Conservation (phyloP, 257 asterid genomes). For the Solanum bulbocastanum region DNA sequence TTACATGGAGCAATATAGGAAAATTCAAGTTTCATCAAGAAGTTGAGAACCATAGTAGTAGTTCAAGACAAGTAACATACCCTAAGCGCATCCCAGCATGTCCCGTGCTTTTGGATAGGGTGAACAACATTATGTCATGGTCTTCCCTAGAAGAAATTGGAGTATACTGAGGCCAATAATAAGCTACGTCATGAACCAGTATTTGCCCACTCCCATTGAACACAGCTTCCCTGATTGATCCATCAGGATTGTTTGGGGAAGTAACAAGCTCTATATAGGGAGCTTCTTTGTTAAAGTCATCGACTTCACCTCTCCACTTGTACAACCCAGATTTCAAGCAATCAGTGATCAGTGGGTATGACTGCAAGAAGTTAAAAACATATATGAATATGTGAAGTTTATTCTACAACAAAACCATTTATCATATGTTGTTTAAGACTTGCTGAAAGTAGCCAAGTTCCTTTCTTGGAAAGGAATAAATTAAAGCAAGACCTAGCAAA, state of each 20-base stretch:
- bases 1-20: not conserved
- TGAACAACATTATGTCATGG: constrained; percentile 86
- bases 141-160: constrained; percentile 59
- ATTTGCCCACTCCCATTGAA: constrained; percentile 50
- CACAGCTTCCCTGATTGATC: constrained; percentile 54
- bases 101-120: constrained; percentile 90
- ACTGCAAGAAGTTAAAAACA: constrained; percentile 33
- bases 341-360: constrained; percentile 71
- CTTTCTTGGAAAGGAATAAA: not conserved
- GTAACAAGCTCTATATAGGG: constrained; percentile 87
- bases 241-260: constrained; percentile 94
- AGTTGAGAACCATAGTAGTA: not conserved
- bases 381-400: not conserved
- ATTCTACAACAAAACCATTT: not conserved
- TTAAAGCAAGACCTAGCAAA: not conserved
- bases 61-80: constrained; percentile 20
- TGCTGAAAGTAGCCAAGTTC: not conserved
- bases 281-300: constrained; percentile 29
- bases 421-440: not conserved
- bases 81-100: constrained; percentile 90
- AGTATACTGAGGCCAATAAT: constrained; percentile 93
- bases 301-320: constrained; percentile 84
- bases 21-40: not conserved
- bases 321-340: constrained; percentile 76
- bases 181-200: constrained; percentile 74